Evolutionary conservation across 257 asterid species (phyloP).

Genomic region (Forsythia suspensa): DNA sequence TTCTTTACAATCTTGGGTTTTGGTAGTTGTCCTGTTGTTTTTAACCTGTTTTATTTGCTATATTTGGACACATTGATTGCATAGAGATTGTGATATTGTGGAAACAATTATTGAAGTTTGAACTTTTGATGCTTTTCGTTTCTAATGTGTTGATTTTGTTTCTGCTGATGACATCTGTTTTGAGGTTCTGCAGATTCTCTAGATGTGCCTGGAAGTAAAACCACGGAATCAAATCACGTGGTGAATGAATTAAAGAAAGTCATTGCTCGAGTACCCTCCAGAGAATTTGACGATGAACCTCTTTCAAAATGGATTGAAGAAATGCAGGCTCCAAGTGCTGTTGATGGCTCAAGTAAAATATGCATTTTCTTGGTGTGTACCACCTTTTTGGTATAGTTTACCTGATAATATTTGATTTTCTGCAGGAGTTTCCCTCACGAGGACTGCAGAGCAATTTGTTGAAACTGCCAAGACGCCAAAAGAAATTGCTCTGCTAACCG

Average conservation of each 20-base stretch:
- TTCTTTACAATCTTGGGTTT: neutral
- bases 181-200: constrained; percentile 39
- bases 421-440: constrained; percentile 38
- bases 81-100: neutral
- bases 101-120: neutral
- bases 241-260: constrained; percentile 21
- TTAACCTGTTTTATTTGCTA: neutral
- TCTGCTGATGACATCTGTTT: constrained; percentile 16
- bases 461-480: constrained; percentile 26
- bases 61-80: neutral
- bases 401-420: constrained; percentile 11
- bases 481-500: constrained; percentile 6
- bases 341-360: constrained; percentile 44
- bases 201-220: constrained; percentile 28
- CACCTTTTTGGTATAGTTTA: neutral
- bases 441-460: constrained; percentile 24
- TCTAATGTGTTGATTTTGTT: constrained; percentile 8
- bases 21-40: neutral
- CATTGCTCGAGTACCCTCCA: constrained; percentile 28
- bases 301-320: constrained; percentile 68
- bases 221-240: constrained; percentile 18
- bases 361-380: neutral
- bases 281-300: constrained; percentile 55
- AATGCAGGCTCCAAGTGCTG: constrained; percentile 39
- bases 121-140: constrained; percentile 8